A percentile compares a stretch with the other conserved stretches of the same genome.
Evolutionary conservation across 345 rosid species (phyloP).

Genomic region (Erucastrum elatum): DNA sequence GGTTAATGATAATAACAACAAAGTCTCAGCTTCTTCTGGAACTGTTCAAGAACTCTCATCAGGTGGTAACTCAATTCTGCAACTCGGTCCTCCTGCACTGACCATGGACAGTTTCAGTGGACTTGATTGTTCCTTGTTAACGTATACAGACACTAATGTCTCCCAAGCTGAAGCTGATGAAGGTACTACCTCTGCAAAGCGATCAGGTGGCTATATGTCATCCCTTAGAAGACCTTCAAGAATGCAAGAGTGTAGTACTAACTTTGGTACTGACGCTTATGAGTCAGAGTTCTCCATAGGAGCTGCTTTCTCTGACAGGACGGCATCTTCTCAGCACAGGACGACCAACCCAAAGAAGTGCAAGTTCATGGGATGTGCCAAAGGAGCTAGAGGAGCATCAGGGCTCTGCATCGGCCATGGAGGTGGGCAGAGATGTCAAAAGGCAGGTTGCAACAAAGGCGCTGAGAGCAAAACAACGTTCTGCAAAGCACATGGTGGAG

Average conservation of each 20-base stretch:
- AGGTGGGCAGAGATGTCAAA: constrained; percentile 95
- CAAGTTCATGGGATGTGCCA: constrained; percentile 69
- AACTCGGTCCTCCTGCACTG: constrained; percentile 77
- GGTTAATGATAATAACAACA: constrained; percentile 39
- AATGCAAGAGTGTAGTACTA: constrained; percentile 45
- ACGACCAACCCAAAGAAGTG: constrained; percentile 62
- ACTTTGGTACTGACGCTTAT: constrained; percentile 38
- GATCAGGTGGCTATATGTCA: constrained; percentile 88
- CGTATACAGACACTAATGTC: constrained; percentile 38
- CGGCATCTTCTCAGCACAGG: constrained; percentile 57
- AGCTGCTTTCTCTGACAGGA: constrained; percentile 57
- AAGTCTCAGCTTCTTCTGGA: constrained; percentile 41
- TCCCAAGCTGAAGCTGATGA: constrained; percentile 69
- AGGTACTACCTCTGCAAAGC: constrained; percentile 91
- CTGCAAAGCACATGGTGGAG: constrained; percentile 96
- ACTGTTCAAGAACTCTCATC: constrained; percentile 45
- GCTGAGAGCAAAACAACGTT: constrained; percentile 94
- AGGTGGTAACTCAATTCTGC: constrained; percentile 58
- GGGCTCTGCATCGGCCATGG: constrained; percentile 97
- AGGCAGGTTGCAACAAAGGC: constrained; percentile 81
- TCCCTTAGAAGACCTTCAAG: constrained; percentile 53
- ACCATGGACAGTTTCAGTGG: constrained; percentile 46
- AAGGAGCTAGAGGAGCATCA: constrained; percentile 95
- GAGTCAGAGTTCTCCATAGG: constrained; percentile 64
- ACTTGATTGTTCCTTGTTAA: constrained; percentile 54